phyloP scores from a whole-genome alignment of 2,329 filamentous ascomycete genomes.

The Neocatenulostroma microsporum region DNA sequence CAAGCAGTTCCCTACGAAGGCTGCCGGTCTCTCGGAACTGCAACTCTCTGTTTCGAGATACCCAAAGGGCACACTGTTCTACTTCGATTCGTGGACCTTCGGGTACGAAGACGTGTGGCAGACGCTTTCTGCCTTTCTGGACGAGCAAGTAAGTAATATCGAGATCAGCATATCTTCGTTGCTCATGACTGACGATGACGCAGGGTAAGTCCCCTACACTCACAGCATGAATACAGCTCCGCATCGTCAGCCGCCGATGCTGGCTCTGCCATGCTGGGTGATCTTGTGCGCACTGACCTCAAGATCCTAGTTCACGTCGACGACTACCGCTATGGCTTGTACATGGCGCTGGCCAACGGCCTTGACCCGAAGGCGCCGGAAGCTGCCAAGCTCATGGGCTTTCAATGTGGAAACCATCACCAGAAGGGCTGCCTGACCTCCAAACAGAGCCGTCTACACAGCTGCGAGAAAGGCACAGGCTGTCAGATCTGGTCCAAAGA shows the following conservation, averaged over 20 bases:
- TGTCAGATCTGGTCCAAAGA: conserved; percentile 47
- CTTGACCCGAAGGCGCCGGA: conserved; percentile 44
- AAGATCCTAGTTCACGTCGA: conserved; percentile 91
- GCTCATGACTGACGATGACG: too few species aligned
- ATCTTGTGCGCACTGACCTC: too few species aligned
- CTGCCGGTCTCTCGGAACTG: conserved; percentile 67
- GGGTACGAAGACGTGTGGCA: conserved; percentile 86
- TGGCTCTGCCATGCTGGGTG: too few species aligned
- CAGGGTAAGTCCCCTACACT: too few species aligned
- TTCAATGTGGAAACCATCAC: conserved; percentile 62
- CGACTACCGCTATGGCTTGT: conserved; percentile 67
- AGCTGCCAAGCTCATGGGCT: conserved; percentile 63
- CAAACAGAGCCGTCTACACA: conserved; percentile 62
- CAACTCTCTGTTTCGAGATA: conserved; percentile 61
- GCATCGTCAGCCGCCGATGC: too few species aligned
- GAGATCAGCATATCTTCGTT: too few species aligned
- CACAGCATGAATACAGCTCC: too few species aligned
- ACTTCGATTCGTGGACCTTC: conserved; percentile 85
- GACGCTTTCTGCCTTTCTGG: conserved; percentile 62
- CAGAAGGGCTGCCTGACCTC: conserved; percentile 66
- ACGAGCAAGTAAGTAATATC: too few species aligned
- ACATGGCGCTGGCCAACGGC: conserved; percentile 49
- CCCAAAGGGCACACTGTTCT: conserved; percentile 67
- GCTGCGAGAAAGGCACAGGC: conserved; percentile 67
- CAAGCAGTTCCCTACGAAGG: conserved; percentile 54